Evolutionary conservation across 192 early-diverging fungal species (phyloP).

Genomic region (Backusella psychrophila): DNA sequence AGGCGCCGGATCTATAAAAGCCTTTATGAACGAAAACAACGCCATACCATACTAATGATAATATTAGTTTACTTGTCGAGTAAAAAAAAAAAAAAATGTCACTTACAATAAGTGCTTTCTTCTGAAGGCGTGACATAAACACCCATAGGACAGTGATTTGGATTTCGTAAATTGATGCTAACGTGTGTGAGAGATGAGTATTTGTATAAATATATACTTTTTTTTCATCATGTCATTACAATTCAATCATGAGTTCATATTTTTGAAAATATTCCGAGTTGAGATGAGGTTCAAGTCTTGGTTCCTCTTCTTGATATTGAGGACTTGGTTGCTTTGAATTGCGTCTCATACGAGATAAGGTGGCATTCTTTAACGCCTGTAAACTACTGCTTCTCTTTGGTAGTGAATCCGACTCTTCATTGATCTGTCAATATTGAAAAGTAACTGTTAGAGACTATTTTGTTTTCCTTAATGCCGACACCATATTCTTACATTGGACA

Average conservation of each 20-base stretch:
- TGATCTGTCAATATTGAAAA: background rate
- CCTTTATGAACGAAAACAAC: slow-evolving; percentile 88
- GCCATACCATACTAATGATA: slow-evolving; percentile 70
- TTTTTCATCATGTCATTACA: slow-evolving; percentile 34
- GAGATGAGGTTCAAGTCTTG: background rate
- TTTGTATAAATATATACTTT: background rate
- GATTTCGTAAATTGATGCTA: slow-evolving; percentile 71
- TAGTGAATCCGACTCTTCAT: background rate
- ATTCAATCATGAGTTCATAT: slow-evolving; percentile 74
- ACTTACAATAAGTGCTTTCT: slow-evolving; percentile 58
- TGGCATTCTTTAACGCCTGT: background rate
- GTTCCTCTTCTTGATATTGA: slow-evolving; percentile 14
- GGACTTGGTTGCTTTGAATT: background rate
- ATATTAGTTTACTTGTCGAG: background rate
- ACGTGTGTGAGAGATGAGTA: background rate
- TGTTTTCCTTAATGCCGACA: too few relatives aligned
- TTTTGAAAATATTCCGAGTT: slow-evolving; percentile 45
- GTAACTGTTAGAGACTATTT: too few relatives aligned
- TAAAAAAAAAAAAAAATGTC: background rate
- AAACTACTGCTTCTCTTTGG: slow-evolving; percentile 11
- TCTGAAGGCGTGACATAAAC: slow-evolving; percentile 84
- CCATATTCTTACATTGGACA: too few relatives aligned
- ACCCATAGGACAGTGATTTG: slow-evolving; percentile 82
- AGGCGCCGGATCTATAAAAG: slow-evolving; percentile 85
- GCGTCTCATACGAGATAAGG: background rate